Percentiles rank a stretch among this genome's conserved stretches.
phyloP scores from a whole-genome alignment of 208 protist genomes.

The Crithidia acanthocephali region DNA sequence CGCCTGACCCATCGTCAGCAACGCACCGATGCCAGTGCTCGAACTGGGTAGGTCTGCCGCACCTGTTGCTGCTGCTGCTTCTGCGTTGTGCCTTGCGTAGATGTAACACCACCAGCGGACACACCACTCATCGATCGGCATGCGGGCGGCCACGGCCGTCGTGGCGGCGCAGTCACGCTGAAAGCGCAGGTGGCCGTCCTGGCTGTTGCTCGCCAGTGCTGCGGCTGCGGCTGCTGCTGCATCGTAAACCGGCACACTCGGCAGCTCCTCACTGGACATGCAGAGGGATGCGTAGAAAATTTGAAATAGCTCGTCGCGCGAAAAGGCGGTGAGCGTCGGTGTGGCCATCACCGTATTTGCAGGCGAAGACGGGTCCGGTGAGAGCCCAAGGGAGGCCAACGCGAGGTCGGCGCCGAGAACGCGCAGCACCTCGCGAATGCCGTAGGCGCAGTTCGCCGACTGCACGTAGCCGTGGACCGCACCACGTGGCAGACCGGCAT shows the following conservation, averaged over 20 bases:
- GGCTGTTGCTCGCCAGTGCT: too few species aligned
- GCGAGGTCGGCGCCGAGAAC: slow-evolving; percentile 28
- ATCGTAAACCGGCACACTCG: slow-evolving; percentile 9
- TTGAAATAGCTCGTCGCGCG: slow-evolving; percentile 19
- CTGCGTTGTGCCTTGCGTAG: not conserved
- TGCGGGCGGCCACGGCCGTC: not conserved
- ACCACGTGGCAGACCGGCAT: slow-evolving; percentile 19
- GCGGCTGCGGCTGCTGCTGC: not conserved
- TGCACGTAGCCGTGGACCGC: slow-evolving; percentile 21
- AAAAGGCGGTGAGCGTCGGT: not conserved
- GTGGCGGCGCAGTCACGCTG: slow-evolving; percentile 9
- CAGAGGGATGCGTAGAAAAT: slow-evolving; percentile 22
- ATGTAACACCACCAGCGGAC: slow-evolving; percentile 40
- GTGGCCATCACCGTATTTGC: not conserved
- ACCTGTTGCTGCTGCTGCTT: too few species aligned
- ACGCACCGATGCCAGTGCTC: not conserved
- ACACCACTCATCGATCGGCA: slow-evolving; percentile 61
- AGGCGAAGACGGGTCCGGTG: not conserved
- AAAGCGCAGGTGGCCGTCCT: not conserved
- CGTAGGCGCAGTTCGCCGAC: slow-evolving; percentile 28
- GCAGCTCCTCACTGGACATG: slow-evolving; percentile 36
- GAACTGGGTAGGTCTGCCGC: not conserved
- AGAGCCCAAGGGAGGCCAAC: not conserved
- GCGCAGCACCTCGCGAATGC: slow-evolving; percentile 22
- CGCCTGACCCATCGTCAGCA: slow-evolving; percentile 21